phyloP scores from a whole-genome alignment of 495 filamentous ascomycete genomes.

The Penicillium canescens region DNA sequence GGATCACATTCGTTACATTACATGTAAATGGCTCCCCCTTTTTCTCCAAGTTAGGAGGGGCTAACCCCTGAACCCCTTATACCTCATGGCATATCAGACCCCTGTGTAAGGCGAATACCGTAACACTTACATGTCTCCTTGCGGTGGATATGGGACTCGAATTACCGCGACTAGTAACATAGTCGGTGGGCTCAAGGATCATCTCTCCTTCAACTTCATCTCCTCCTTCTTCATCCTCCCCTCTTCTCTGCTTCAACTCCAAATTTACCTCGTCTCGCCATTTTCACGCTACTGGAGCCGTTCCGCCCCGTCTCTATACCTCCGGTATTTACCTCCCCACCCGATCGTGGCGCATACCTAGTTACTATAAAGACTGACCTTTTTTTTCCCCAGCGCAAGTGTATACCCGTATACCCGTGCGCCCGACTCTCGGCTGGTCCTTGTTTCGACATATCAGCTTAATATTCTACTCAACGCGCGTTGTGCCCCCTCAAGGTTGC shows the following conservation, averaged over 20 bases:
- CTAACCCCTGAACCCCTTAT: constrained; percentile 3
- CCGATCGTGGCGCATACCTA: not conserved
- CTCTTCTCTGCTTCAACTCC: not conserved
- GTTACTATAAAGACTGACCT: not conserved
- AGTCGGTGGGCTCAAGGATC: constrained; percentile 23
- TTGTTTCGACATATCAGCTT: constrained; percentile 16
- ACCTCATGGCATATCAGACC: not conserved
- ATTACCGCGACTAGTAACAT: constrained; percentile 18
- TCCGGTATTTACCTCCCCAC: constrained; percentile 3
- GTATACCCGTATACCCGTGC: constrained; percentile 2
- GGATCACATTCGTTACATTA: not conserved
- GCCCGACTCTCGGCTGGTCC: constrained; percentile 25
- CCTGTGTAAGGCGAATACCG: constrained; percentile 2
- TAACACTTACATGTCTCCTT: constrained; percentile 11
- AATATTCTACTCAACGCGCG: constrained; percentile 6
- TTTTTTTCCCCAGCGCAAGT: not conserved
- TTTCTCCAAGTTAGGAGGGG: not conserved
- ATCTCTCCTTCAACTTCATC: constrained; percentile 15
- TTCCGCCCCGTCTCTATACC: not conserved
- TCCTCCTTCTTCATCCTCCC: constrained; percentile 1
- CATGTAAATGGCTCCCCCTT: not conserved
- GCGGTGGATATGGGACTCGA: constrained; percentile 13
- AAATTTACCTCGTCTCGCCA: not conserved
- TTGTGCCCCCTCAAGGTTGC: constrained; percentile 19
- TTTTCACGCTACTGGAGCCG: not conserved